Evolutionary conservation across 129 eudicot genomes (phyloP).

Genomic region (Escallonia herrerae): DNA sequence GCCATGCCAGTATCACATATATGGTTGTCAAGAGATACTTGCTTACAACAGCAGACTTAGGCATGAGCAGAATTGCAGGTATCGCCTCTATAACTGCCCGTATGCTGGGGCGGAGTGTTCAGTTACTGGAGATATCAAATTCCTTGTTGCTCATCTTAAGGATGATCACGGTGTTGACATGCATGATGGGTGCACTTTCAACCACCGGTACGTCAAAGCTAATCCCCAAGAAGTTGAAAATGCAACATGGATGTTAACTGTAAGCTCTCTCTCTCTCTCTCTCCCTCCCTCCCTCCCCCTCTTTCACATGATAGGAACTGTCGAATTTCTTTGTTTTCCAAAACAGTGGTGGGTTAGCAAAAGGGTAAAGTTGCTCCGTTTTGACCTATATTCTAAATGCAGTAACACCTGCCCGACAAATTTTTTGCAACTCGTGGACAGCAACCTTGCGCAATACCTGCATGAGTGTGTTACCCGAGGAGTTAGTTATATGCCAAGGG

Average conservation of each 20-base stretch:
- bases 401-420: no score
- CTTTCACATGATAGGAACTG: no score
- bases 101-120: slow-evolving; percentile 42
- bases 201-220: slow-evolving; percentile 42
- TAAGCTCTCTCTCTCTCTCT: slow-evolving; percentile 19
- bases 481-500: no score
- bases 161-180: slow-evolving; percentile 37
- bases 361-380: no score
- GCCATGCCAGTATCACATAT: slow-evolving; percentile 29
- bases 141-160: slow-evolving; percentile 38
- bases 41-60: slow-evolving; percentile 28
- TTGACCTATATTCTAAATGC: no score
- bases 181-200: slow-evolving; percentile 47
- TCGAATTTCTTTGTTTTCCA: no score
- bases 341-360: no score
- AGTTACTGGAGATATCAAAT: slow-evolving; percentile 30
- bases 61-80: slow-evolving; percentile 38
- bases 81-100: slow-evolving; percentile 37
- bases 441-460: no score
- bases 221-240: slow-evolving; percentile 44
- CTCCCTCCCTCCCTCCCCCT: no score
- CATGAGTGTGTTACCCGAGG: no score
- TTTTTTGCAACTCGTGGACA: no score
- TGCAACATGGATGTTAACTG: slow-evolving; percentile 50
- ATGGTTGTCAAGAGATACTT: slow-evolving; percentile 39